A percentile compares a stretch with the other conserved stretches of the same genome.
phyloP scores from a whole-genome alignment of 345 rosid genomes.

The Linum lewisii region DNA sequence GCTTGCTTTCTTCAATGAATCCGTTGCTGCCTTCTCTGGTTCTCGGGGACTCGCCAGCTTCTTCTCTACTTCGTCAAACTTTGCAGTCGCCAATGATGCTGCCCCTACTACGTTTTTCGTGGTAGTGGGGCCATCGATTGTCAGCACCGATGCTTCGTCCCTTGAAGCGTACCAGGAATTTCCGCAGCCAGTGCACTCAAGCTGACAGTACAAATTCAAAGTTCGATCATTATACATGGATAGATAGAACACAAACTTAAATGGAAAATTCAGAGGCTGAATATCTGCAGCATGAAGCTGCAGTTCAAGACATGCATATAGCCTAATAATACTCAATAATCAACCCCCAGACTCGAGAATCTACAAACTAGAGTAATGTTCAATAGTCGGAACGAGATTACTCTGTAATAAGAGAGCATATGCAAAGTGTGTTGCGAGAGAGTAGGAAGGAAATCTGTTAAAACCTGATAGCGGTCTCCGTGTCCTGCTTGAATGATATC shows the following conservation, averaged over 20 bases:
- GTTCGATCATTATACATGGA: neutral
- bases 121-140: conserved; percentile 53
- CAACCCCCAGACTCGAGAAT: too few relatives aligned
- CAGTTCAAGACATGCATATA: too few relatives aligned
- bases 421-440: neutral
- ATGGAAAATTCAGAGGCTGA: neutral
- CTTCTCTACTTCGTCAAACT: conserved; percentile 55
- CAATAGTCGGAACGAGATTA: too few relatives aligned
- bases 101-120: conserved; percentile 31
- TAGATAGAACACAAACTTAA: neutral
- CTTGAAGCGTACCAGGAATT: conserved; percentile 87
- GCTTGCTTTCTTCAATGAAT: conserved; percentile 33
- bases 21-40: conserved; percentile 34
- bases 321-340: too few relatives aligned
- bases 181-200: conserved; percentile 86
- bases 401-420: neutral
- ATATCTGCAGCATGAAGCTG: neutral
- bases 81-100: conserved; percentile 45
- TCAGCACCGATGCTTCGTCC: conserved; percentile 67
- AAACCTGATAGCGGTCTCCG: conserved; percentile 95
- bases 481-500: conserved; percentile 98
- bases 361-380: too few relatives aligned
- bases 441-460: neutral
- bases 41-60: conserved; percentile 52
- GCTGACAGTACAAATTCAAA: conserved; percentile 27